Percentiles rank a stretch among this genome's conserved stretches.
These are phyloP conservation scores for Talaromyces adpressus DNA, from an alignment of 495 filamentous ascomycete genomes.

Conservation along the genomic window DNA sequence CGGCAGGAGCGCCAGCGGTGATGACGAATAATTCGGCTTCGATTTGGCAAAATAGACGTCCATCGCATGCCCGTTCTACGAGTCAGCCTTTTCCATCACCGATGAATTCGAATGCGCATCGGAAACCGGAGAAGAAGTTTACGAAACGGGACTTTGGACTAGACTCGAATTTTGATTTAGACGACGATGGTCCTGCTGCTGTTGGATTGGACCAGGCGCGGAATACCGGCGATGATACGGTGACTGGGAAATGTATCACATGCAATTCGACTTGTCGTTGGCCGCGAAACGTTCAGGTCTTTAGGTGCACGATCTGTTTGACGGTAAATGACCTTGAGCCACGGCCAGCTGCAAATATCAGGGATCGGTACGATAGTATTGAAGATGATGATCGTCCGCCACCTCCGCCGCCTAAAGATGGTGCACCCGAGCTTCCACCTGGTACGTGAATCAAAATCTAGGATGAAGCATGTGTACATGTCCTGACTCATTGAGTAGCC, in stretches of 20 bases:
- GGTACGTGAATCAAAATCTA: neutral
- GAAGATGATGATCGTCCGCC: neutral
- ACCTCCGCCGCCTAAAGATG: slow-evolving; percentile 18
- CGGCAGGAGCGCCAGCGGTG: slow-evolving; percentile 8
- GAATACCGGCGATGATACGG: slow-evolving; percentile 30
- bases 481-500: slow-evolving; percentile 16
- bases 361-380: slow-evolving; percentile 11
- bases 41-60: slow-evolving; percentile 19
- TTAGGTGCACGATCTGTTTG: slow-evolving; percentile 78
- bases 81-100: slow-evolving; percentile 69
- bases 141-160: slow-evolving; percentile 19
- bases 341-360: slow-evolving; percentile 18
- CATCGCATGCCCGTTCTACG: slow-evolving; percentile 59
- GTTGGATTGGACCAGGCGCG: slow-evolving; percentile 28
- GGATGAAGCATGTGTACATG: neutral
- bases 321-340: slow-evolving; percentile 79
- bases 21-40: slow-evolving; percentile 13
- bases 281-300: slow-evolving; percentile 68
- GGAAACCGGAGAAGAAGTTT: slow-evolving; percentile 37
- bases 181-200: slow-evolving; percentile 32
- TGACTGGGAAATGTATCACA: slow-evolving; percentile 73
- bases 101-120: slow-evolving; percentile 45
- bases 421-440: slow-evolving; percentile 10
- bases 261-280: slow-evolving; percentile 77
- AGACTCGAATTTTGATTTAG: slow-evolving; percentile 27